Evolutionary conservation across 106 monocot species (phyloP), one percentile per base, ranked within the genome.

Genomic region (Amphibolis antarctica): DNA sequence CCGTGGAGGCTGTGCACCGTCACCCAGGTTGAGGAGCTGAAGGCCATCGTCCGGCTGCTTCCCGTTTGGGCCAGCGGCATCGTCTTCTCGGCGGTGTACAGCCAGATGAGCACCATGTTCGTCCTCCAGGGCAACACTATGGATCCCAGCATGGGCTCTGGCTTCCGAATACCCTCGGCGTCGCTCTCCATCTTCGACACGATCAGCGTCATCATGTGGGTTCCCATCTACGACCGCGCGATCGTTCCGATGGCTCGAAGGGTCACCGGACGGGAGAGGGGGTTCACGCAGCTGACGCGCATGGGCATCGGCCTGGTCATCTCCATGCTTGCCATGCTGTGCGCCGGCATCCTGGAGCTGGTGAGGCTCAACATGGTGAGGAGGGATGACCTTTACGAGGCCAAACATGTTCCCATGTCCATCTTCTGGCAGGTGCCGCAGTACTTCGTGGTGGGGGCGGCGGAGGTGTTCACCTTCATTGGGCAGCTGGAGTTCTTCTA

Each of bases 21-120:
- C 23, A 89, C 89, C 18, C 89, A 89, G 65, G 82, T 89, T 3
- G 89, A 89, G 62, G 89, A 89, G 66, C 74, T 85, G 17, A 81
- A 85, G 75, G 70, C 78, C 51, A 12, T 85, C 10, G 62, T 85
- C 18, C 71, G 75, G 31, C 71, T 85, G 29, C 75, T 85, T 10
- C 85, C 85, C 1, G 69, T 85, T 46, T 85, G 89, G 89, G 89
- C 89, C 10, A 82, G 72, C 26, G 85, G 89, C 52, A 89, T 89
- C 55, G 62, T 89, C 64, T 85, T 89, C 63, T 69, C 85, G 20
- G 67, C 85, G 0, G 89, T 89, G 1, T 89, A 89, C 62, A 46
- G 75, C 59, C 89, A 89, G 61, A 85, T 89, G 85, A 74, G 75
- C 73, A 89, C 89, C 59, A 85, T 89, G 85, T 89, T 89, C 48